Evolutionary conservation across 1,284 basidiomycete species (phyloP).

Genomic region (Puccinia triticina): DNA sequence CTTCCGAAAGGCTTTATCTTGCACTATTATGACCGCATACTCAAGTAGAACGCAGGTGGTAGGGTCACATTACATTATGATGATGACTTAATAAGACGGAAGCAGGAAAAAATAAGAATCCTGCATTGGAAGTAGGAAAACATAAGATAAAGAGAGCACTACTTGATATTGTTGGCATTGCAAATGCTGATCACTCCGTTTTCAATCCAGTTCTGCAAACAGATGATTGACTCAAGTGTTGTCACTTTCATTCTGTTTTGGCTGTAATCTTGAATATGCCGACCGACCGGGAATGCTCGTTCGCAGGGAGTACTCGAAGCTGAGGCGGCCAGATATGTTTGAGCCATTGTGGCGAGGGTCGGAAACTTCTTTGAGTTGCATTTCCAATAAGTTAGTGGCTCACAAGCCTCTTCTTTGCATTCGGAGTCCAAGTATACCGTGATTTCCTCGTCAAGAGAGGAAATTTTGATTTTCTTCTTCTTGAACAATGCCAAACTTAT

Average conservation of each 20-base stretch:
- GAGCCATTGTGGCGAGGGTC: too few species aligned
- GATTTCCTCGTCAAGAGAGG: neutral
- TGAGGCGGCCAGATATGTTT: too few species aligned
- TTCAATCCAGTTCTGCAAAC: conserved; percentile 10
- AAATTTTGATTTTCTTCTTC: neutral
- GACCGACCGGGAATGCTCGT: too few species aligned
- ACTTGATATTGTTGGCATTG: neutral
- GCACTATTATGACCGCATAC: neutral
- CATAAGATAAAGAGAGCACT: neutral
- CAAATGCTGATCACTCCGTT: conserved; percentile 3
- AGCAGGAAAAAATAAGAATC: too few species aligned
- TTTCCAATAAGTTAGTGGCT: neutral
- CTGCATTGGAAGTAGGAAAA: neutral
- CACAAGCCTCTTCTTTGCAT: too few species aligned
- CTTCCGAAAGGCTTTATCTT: neutral
- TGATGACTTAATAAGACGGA: too few species aligned
- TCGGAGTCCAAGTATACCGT: neutral
- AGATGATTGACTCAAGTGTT: conserved; percentile 19
- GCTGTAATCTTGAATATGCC: too few species aligned
- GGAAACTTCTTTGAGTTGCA: neutral
- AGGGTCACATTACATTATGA: too few species aligned
- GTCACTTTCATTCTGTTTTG: neutral
- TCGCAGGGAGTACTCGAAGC: too few species aligned
- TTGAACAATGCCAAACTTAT: neutral
- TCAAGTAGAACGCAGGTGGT: too few species aligned